Evolutionary conservation across 108 stramenopile genomes (phyloP), one percentile per base, ranked within the genome.

Genomic region (Schizochytrium sp.): DNA sequence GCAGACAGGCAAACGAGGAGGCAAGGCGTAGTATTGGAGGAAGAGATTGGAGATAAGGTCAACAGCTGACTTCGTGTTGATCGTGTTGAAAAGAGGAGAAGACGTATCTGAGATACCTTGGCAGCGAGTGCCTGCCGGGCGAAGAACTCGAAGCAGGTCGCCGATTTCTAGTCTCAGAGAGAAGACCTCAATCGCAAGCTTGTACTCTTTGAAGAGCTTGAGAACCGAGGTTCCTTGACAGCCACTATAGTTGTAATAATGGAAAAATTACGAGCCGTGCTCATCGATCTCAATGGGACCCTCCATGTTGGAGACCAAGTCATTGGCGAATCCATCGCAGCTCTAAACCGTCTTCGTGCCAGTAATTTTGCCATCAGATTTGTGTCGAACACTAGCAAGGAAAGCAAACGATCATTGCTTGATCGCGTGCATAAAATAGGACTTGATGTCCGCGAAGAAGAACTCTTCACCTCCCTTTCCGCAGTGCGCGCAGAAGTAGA

Each of bases 261-360:
- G 76, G 53, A 83, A 8, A 83, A 83, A n/a, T 38, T 83, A 5
- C 87, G 87, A 28, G 87, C 87, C 57, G 87, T 87, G 87, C 87
- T 87, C 8, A 1, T 87, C 0, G 87, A 87, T 45, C 87, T 87
- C 40, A 87, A 59, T 41, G 87, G 87, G 57, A 87, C 87, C 40
- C 40, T 87, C 19, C 87, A 87, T 28, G 87, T 87, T 13, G 87
- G 87, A 10, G 57, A 87, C 40, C 87, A 40, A 12, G 56, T 45
- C 19, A 40, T 57, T 12, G 57, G 57, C 28, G 57, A 59, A 13
- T 12, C 87, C 57, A 58, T 59, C 57, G 41, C 56, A 28, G 87
- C 87, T 40, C 56, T 87, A 17, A 42, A 57, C 40, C n/a, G 57
- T 17, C 57, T 87, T 56, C 12, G 57, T 17, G 44, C 41, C 12